A percentile compares a stretch with the other conserved stretches of the same genome.
These are phyloP conservation scores for Salix udensis DNA, from an alignment of 345 rosid genomes.

Conservation along the genomic window DNA sequence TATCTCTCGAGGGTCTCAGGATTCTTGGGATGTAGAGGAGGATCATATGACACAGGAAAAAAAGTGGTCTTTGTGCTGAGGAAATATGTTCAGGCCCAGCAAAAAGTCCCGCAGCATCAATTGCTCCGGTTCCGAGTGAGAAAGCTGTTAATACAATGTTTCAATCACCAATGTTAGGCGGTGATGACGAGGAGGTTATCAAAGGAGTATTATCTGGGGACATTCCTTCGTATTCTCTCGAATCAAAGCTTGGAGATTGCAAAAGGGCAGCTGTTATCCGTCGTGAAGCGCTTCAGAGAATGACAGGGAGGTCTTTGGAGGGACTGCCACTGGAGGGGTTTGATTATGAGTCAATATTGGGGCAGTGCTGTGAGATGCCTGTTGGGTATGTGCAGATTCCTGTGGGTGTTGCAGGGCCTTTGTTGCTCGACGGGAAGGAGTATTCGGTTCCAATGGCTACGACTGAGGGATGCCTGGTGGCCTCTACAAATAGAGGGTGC, in stretches of 20 bases:
- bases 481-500: constrained; percentile 55
- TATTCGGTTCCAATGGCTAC: constrained; percentile 54
- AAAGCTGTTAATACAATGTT: background rate
- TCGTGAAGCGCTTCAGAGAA: constrained; percentile 41
- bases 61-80: background rate
- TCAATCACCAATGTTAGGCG: background rate
- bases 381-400: constrained; percentile 57
- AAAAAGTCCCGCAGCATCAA: background rate
- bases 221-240: constrained; percentile 37
- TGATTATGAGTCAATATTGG: constrained; percentile 46
- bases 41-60: background rate
- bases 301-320: constrained; percentile 34
- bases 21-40: constrained; percentile 59
- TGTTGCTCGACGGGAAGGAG: constrained; percentile 43
- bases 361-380: constrained; percentile 65
- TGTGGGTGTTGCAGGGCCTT: constrained; percentile 53
- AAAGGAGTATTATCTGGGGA: constrained; percentile 32
- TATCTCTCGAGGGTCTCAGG: constrained; percentile 56
- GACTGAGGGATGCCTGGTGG: constrained; percentile 56
- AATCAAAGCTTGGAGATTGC: constrained; percentile 44
- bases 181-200: constrained; percentile 37
- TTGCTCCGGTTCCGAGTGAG: background rate
- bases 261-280: constrained; percentile 37
- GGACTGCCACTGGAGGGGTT: constrained; percentile 49
- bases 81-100: background rate